Percentiles rank a stretch among this genome's conserved stretches.
phyloP scores from a whole-genome alignment of 768 basidiomycete genomes.

The Leccinum fibrillosum region DNA sequence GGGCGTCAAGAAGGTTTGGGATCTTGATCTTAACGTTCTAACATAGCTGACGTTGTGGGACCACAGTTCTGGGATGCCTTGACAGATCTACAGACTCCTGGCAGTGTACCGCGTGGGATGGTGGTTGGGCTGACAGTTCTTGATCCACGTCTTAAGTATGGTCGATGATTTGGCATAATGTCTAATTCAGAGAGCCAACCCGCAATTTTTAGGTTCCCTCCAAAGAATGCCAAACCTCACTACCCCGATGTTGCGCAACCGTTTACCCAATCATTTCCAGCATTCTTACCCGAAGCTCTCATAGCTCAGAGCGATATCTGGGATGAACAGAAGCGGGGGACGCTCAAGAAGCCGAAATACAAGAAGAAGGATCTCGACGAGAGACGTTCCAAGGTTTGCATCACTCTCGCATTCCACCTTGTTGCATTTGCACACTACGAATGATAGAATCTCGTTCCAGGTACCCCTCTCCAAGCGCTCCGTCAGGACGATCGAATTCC shows the following conservation, averaged over 20 bases:
- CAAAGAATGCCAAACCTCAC: slow-evolving; percentile 60
- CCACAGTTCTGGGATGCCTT: slow-evolving; percentile 54
- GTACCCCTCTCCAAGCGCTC: slow-evolving; percentile 60
- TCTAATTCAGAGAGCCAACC: not conserved
- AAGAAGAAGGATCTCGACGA: slow-evolving; percentile 85
- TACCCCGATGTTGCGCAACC: slow-evolving; percentile 25
- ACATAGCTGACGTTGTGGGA: not conserved
- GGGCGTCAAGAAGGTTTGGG: slow-evolving; percentile 57
- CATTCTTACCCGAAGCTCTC: slow-evolving; percentile 48
- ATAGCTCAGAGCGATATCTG: slow-evolving; percentile 73
- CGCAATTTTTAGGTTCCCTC: slow-evolving; percentile 64
- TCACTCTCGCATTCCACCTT: not conserved
- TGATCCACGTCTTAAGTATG: slow-evolving; percentile 85
- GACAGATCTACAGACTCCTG: slow-evolving; percentile 57
- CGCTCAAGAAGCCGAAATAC: slow-evolving; percentile 59
- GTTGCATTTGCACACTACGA: not conserved
- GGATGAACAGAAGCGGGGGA: slow-evolving; percentile 54
- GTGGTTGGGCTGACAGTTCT: slow-evolving; percentile 74
- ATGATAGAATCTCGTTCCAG: slow-evolving; percentile 70
- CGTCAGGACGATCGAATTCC: slow-evolving; percentile 84
- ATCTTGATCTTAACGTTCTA: not conserved
- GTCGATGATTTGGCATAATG: not conserved
- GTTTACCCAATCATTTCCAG: slow-evolving; percentile 25
- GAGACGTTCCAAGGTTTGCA: slow-evolving; percentile 65
- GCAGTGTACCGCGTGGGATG: slow-evolving; percentile 69